These are phyloP conservation scores for Erysimum pusillum DNA, from an alignment of 441 rosid species.

Conservation along the genomic window DNA sequence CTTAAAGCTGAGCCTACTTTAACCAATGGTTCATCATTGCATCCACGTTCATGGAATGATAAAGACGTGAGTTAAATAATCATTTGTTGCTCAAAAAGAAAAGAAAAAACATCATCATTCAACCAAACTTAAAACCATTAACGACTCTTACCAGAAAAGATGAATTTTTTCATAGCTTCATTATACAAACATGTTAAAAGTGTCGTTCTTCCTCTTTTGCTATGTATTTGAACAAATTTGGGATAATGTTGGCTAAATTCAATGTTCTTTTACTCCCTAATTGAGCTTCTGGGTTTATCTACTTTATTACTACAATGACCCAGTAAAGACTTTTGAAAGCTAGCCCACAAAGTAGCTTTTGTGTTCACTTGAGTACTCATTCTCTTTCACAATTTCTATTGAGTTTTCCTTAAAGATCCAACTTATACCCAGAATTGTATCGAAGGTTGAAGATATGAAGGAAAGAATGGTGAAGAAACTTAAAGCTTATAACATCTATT, in stretches of 20 bases:
- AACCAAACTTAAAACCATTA: background rate
- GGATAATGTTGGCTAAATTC: conserved; percentile 21
- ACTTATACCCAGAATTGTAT: background rate
- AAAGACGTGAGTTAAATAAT: conserved; percentile 1
- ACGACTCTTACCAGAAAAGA: conserved; percentile 1
- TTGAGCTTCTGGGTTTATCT: conserved; percentile 9
- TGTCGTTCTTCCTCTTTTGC: background rate
- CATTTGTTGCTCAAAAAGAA: background rate
- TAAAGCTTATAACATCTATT: conserved; percentile 8
- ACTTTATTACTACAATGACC: conserved; percentile 27
- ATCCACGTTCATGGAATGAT: conserved; percentile 11
- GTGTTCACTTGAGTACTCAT: conserved; percentile 7
- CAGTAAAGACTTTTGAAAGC: conserved; percentile 4
- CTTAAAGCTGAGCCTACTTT: conserved; percentile 4
- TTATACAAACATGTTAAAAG: background rate
- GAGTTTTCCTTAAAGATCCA: background rate
- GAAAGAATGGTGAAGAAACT: conserved; percentile 19
- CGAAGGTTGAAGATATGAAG: conserved; percentile 8
- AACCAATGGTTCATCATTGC: conserved; percentile 8
- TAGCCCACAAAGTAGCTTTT: conserved; percentile 23
- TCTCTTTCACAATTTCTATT: background rate
- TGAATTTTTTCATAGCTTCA: background rate
- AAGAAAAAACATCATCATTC: background rate
- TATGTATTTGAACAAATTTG: conserved; percentile 10
- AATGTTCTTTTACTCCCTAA: background rate